These are phyloP conservation scores for Pseudophaeomoniella oleicola DNA, from an alignment of 2,329 filamentous ascomycete genomes.

Conservation along the genomic window DNA sequence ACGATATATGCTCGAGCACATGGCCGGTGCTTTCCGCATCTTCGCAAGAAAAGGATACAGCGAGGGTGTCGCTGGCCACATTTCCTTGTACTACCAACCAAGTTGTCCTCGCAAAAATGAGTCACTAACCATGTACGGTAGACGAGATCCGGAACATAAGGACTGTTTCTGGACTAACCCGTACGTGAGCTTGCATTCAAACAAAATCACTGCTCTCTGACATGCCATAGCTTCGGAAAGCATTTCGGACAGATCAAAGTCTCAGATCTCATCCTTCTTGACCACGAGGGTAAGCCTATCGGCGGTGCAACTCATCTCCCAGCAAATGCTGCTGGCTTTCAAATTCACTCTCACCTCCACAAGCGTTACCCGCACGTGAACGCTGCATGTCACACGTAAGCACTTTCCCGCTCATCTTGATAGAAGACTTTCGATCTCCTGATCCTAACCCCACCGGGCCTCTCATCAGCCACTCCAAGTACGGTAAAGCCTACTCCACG, in stretches of 20 bases:
- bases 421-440: no score
- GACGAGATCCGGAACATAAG: conserved; percentile 21
- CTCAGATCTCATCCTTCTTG: conserved; percentile 27
- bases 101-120: neutral
- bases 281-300: conserved; percentile 26
- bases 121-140: neutral
- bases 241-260: conserved; percentile 29
- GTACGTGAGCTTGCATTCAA: no score
- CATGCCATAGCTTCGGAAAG: conserved; percentile 4
- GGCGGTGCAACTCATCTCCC: conserved; percentile 21
- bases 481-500: conserved; percentile 31
- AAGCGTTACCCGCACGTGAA: conserved; percentile 39
- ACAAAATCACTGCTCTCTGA: neutral
- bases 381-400: conserved; percentile 19
- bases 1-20: conserved; percentile 29
- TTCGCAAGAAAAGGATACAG: conserved; percentile 25
- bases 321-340: conserved; percentile 33
- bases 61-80: conserved; percentile 27
- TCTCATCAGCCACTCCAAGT: conserved; percentile 20
- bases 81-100: conserved; percentile 18
- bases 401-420: no score
- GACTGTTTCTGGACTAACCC: conserved; percentile 30
- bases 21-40: conserved; percentile 29
- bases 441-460: conserved; percentile 17
- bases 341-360: conserved; percentile 30